Conservation (phyloP, 2,329 filamentous ascomycete genomes). For the Aspergillus oerlinghausenensis region DNA sequence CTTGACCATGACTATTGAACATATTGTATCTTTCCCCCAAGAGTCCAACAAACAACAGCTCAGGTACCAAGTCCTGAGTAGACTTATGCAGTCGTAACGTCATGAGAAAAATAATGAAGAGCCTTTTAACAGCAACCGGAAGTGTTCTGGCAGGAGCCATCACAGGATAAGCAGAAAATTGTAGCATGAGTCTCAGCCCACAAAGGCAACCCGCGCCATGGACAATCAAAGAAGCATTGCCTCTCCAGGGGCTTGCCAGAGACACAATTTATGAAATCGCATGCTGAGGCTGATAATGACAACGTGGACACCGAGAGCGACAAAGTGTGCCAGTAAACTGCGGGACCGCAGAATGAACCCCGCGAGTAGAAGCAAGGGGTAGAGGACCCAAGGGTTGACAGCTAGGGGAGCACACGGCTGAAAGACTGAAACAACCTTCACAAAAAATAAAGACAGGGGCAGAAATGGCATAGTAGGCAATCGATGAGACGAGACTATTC, state of each 20-base stretch:
- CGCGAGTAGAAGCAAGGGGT: slow-evolving; percentile 65
- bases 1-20: neutral
- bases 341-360: slow-evolving; percentile 54
- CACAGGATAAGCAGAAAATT: neutral
- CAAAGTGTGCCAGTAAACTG: slow-evolving; percentile 33
- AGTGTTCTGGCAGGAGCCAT: neutral
- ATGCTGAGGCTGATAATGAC: slow-evolving; percentile 40
- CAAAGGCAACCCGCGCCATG: neutral
- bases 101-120: neutral
- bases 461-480: slow-evolving; percentile 42
- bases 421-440: slow-evolving; percentile 63
- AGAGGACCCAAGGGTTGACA: slow-evolving; percentile 59
- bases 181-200: neutral
- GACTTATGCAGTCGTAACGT: neutral
- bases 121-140: neutral
- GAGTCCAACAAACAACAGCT: neutral
- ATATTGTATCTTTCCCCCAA: neutral
- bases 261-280: slow-evolving; percentile 32
- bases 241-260: slow-evolving; percentile 13
- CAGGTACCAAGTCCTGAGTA: neutral
- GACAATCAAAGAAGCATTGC: neutral
- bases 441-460: slow-evolving; percentile 56
- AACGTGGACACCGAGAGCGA: slow-evolving; percentile 47
- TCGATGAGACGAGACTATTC: slow-evolving; percentile 22
- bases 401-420: slow-evolving; percentile 69